Evolutionary conservation across 192 early-diverging fungal genomes (phyloP).

Genomic region (Thoreauomyces humboldtii): DNA sequence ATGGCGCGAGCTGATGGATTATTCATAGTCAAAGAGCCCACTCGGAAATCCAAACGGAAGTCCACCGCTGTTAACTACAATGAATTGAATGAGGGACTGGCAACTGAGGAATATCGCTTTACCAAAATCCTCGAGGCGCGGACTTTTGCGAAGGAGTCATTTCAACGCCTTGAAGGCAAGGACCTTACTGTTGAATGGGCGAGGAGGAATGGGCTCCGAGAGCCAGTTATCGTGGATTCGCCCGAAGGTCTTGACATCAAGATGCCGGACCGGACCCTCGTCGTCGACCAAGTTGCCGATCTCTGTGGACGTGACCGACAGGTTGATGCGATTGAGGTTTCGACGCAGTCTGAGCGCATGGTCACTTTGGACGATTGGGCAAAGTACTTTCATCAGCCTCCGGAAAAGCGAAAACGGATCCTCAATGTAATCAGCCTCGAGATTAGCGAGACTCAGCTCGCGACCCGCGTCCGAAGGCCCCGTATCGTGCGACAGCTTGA

Average conservation of each 20-base stretch:
- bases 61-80: slow-evolving; percentile 74
- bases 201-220: slow-evolving; percentile 57
- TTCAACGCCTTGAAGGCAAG: slow-evolving; percentile 63
- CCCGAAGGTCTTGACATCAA: slow-evolving; percentile 74
- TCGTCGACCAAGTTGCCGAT: slow-evolving; percentile 50
- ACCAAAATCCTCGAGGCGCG: slow-evolving; percentile 68
- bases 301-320: slow-evolving; percentile 58
- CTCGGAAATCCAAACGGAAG: slow-evolving; percentile 33
- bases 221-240: slow-evolving; percentile 70
- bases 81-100: slow-evolving; percentile 70
- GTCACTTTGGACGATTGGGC: slow-evolving; percentile 86
- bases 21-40: slow-evolving; percentile 30
- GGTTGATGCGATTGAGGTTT: slow-evolving; percentile 88
- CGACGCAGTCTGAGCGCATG: slow-evolving; percentile 76
- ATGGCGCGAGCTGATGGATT: no score
- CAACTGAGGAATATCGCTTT: slow-evolving; percentile 75
- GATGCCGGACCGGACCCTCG: slow-evolving; percentile 66
- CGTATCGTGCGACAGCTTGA: slow-evolving; percentile 81
- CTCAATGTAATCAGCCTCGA: slow-evolving; percentile 88
- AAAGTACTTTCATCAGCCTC: slow-evolving; percentile 63
- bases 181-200: slow-evolving; percentile 68
- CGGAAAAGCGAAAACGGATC: slow-evolving; percentile 61
- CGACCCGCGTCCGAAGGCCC: slow-evolving; percentile 65
- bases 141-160: slow-evolving; percentile 64
- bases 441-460: slow-evolving; percentile 72